Evolutionary conservation across 768 basidiomycete species (phyloP).

Genomic region (Collybia nuda): DNA sequence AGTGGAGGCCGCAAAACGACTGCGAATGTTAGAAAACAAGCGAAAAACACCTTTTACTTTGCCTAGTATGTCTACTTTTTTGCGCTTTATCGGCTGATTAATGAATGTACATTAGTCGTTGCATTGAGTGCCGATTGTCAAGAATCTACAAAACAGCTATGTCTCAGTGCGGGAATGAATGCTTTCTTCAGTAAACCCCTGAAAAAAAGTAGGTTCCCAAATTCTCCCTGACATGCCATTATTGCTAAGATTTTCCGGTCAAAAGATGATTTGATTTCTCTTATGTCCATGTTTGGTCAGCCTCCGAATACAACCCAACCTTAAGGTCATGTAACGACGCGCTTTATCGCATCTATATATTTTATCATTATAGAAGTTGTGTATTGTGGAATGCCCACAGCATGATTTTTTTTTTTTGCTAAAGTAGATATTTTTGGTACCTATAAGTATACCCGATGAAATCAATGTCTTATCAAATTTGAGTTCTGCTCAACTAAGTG

Average conservation of each 20-base stretch:
- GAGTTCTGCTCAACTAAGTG: no score
- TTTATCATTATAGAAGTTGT: no score
- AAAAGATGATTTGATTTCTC: conserved; percentile 50
- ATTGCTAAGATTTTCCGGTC: not conserved
- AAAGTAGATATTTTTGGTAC: no score
- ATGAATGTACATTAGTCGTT: conserved; percentile 45
- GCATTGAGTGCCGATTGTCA: conserved; percentile 78
- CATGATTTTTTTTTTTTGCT: no score
- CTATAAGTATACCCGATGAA: no score
- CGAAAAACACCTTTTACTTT: conserved; percentile 48
- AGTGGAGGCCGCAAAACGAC: conserved; percentile 68
- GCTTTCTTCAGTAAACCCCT: conserved; percentile 74
- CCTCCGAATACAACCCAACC: conserved; percentile 8
- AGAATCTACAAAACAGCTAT: conserved; percentile 72
- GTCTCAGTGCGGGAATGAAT: conserved; percentile 80
- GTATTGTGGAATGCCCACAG: no score
- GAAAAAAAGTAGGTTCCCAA: conserved; percentile 46
- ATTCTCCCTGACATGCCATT: not conserved
- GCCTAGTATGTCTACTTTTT: conserved; percentile 45
- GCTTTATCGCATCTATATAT: not conserved
- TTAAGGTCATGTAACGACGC: conserved; percentile 1
- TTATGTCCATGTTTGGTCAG: conserved; percentile 55
- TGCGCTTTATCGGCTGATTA: not conserved
- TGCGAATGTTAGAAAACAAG: conserved; percentile 58
- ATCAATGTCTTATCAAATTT: no score